Percentiles rank a stretch among this genome's conserved stretches.
phyloP scores from a whole-genome alignment of 2,329 filamentous ascomycete genomes.

The Pestalotiopsis fici region DNA sequence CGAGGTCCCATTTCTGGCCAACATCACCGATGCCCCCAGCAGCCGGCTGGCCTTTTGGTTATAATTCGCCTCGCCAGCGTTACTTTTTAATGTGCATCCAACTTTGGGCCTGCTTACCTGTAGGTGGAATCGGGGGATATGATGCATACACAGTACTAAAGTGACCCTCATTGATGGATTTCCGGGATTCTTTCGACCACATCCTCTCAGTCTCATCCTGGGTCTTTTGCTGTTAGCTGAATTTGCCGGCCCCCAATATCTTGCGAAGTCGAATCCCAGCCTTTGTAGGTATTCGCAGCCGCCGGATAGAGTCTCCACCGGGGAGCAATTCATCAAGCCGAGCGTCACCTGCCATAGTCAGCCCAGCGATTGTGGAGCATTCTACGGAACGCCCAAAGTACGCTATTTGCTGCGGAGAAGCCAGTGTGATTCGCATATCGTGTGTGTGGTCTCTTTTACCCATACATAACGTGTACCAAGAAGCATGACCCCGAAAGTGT shows the following conservation, averaged over 20 bases:
- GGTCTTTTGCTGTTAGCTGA: too few species aligned
- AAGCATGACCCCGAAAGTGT: not conserved
- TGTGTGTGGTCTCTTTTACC: not conserved
- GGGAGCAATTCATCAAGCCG: not conserved
- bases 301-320: not conserved
- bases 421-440: not conserved
- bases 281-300: not conserved
- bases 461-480: not conserved
- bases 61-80: not conserved
- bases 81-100: not conserved
- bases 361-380: not conserved
- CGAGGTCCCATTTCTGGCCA: not conserved
- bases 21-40: not conserved
- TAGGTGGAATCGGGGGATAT: not conserved
- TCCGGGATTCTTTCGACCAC: not conserved
- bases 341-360: not conserved
- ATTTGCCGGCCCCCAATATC: not conserved
- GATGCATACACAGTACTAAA: not conserved
- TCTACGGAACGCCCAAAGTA: not conserved
- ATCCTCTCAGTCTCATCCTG: not conserved
- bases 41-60: not conserved
- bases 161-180: not conserved
- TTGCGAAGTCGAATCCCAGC: not conserved
- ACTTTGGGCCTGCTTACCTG: not conserved
- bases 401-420: not conserved